A percentile compares a stretch with the other conserved stretches of the same genome.
Conservation (phyloP, 129 eudicot species). For the Arctium minus region DNA sequence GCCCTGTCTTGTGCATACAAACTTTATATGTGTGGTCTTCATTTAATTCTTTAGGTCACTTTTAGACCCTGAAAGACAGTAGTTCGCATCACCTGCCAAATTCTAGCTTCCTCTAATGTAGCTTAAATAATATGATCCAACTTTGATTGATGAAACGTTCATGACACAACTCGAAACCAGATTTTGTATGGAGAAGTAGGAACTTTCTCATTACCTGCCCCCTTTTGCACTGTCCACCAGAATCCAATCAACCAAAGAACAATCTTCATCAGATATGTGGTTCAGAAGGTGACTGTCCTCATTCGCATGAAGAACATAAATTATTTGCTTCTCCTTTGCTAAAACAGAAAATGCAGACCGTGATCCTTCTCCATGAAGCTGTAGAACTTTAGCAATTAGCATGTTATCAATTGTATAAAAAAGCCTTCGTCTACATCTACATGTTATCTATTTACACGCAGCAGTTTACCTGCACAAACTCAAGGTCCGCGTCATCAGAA, state of each 20-base stretch:
- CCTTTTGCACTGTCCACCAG: constrained; percentile 93
- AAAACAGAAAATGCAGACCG: constrained; percentile 59
- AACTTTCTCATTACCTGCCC: constrained; percentile 56
- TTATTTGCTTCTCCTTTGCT: constrained; percentile 44
- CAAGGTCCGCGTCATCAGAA: constrained; percentile 74
- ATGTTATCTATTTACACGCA: neutral
- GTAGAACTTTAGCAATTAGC: constrained; percentile 20
- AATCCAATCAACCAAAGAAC: constrained; percentile 83
- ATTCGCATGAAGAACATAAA: constrained; percentile 87
- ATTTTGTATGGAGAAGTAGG: neutral
- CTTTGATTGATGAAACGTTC: neutral
- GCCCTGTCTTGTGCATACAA: too few species aligned
- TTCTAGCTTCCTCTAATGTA: too few species aligned
- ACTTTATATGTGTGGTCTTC: too few species aligned
- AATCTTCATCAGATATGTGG: constrained; percentile 66
- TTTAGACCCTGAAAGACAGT: too few species aligned
- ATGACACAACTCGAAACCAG: neutral
- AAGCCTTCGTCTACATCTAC: neutral
- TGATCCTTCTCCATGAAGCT: constrained; percentile 95
- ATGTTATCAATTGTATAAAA: constrained; percentile 3
- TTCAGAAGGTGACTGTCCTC: constrained; percentile 73
- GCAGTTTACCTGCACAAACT: constrained; percentile 72
- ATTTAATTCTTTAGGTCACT: too few species aligned
- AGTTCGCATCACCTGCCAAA: too few species aligned
- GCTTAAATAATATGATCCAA: neutral